Percentiles rank a stretch among this genome's conserved stretches.
Evolutionary conservation across 2,329 filamentous ascomycete genomes (phyloP).

Genomic region (Metarhizium rileyi): DNA sequence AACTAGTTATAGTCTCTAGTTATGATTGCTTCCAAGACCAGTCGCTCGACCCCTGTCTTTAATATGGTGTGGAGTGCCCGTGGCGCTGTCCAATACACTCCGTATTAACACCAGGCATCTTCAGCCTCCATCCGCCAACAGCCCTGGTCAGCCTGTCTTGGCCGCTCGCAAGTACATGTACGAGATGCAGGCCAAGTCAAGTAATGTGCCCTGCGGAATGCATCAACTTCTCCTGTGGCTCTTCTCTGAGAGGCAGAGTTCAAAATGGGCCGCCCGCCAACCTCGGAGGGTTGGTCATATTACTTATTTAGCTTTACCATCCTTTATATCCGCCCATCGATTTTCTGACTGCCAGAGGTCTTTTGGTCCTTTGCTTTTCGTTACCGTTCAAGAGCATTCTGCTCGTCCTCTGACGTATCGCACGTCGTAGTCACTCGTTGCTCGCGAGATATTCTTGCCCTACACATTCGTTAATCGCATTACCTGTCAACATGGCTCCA

Average conservation of each 20-base stretch:
- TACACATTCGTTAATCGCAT: constrained; percentile 18
- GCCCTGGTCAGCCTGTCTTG: too few relatives aligned
- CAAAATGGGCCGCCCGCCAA: background rate
- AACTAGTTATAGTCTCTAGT: too few relatives aligned
- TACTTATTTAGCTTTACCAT: background rate
- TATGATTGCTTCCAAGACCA: too few relatives aligned
- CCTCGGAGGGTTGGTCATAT: too few relatives aligned
- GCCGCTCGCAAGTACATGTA: too few relatives aligned
- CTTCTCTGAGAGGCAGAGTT: background rate
- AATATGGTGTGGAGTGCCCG: too few relatives aligned
- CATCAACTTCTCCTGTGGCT: background rate
- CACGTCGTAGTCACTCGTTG: constrained; percentile 33
- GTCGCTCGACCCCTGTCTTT: too few relatives aligned
- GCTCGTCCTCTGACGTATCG: constrained; percentile 34
- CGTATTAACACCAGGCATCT: too few relatives aligned
- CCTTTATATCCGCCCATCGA: background rate
- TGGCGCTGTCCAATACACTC: too few relatives aligned
- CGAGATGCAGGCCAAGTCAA: too few relatives aligned
- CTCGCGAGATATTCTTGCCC: constrained; percentile 2
- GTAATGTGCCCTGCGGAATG: background rate
- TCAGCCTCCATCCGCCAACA: too few relatives aligned
- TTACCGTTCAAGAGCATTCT: constrained; percentile 5
- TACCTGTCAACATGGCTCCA: constrained; percentile 25
- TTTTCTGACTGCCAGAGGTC: too few relatives aligned
- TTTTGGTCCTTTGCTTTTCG: background rate